Evolutionary conservation across 371 early-diverging fungal genomes (phyloP).

Genomic region (Apophysomyces variabilis): DNA sequence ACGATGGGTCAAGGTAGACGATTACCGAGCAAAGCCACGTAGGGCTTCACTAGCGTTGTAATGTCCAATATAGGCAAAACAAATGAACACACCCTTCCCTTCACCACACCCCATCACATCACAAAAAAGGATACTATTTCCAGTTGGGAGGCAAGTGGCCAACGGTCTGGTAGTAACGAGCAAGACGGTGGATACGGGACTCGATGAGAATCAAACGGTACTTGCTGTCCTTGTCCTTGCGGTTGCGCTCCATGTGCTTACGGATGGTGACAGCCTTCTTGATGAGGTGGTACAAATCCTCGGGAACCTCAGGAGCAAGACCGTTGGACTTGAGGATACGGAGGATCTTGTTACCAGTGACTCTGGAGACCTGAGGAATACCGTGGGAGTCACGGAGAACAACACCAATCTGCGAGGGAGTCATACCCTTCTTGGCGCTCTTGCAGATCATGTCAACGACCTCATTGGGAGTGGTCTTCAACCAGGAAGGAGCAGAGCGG

Average conservation of each 20-base stretch:
- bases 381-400: constrained; percentile 98
- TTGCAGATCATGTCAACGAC: constrained; percentile 98
- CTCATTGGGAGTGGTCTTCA: constrained; percentile 96
- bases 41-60: constrained; percentile 16
- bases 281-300: constrained; percentile 99
- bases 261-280: constrained; percentile 99
- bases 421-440: constrained; percentile 99
- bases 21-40: constrained; percentile 35
- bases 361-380: constrained; percentile 94
- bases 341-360: constrained; percentile 97
- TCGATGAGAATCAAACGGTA: constrained; percentile 99
- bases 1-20: constrained; percentile 45
- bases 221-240: constrained; percentile 99
- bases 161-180: constrained; percentile 99
- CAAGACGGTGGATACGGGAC: constrained; percentile 99
- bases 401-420: constrained; percentile 99
- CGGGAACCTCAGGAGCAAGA: constrained; percentile 98
- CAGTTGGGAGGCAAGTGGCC: constrained; percentile 98
- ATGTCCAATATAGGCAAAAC: constrained; percentile 36
- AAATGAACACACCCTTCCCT: not conserved
- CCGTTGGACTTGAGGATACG: constrained; percentile 91
- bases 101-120: constrained; percentile 12
- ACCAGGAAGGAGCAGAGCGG: constrained; percentile 97
- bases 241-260: constrained; percentile 99
- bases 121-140: constrained; percentile 84